Evolutionary conservation across 257 asterid species (phyloP).

Genomic region (Anisodus acutangulus): DNA sequence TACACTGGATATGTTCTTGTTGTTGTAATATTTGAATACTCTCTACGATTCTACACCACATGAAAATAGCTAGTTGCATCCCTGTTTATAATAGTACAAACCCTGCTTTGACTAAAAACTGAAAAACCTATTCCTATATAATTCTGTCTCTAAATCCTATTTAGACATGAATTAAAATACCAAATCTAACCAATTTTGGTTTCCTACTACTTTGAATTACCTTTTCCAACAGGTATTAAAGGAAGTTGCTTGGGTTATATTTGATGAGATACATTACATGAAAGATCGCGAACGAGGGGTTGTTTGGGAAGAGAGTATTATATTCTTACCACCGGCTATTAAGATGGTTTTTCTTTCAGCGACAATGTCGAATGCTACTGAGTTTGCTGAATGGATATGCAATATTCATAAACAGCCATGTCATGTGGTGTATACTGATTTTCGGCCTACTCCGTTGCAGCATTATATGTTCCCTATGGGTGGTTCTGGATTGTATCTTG

Average conservation of each 20-base stretch:
- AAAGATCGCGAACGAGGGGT: slow-evolving; percentile 98
- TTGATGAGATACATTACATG: slow-evolving; percentile 99
- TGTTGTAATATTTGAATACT: no score
- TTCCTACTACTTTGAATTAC: no score
- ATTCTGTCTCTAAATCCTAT: no score
- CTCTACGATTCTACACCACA: no score
- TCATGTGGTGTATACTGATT: slow-evolving; percentile 96
- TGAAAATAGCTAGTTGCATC: no score
- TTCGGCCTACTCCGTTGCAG: slow-evolving; percentile 95
- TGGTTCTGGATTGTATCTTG: slow-evolving; percentile 94
- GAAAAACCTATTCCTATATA: no score
- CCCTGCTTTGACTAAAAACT: no score
- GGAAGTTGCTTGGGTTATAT: slow-evolving; percentile 99
- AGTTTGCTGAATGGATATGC: slow-evolving; percentile 98
- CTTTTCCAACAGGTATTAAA: slow-evolving; percentile 58
- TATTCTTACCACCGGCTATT: slow-evolving; percentile 95
- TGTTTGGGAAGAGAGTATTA: slow-evolving; percentile 98
- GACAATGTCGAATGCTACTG: slow-evolving; percentile 97
- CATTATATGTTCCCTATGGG: slow-evolving; percentile 95
- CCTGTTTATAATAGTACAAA: no score
- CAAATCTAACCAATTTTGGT: no score
- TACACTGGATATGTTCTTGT: no score
- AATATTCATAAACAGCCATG: slow-evolving; percentile 95
- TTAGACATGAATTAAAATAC: no score
- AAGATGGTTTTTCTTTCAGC: slow-evolving; percentile 98